phyloP scores from a whole-genome alignment of 331 rosid genomes.

The Acacia concinna region DNA sequence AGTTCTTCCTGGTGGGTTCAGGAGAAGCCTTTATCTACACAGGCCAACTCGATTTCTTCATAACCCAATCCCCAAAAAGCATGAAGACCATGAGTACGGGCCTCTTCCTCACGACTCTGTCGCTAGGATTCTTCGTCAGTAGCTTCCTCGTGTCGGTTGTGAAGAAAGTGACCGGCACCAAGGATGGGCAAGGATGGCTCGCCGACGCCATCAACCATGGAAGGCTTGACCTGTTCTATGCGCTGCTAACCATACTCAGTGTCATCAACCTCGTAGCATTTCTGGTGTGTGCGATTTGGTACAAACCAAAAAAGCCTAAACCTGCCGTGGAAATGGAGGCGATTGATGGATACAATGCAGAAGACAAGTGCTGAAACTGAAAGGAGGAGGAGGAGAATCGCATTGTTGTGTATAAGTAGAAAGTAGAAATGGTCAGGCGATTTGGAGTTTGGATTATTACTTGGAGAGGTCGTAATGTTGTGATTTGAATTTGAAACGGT shows the following conservation, averaged over 20 bases:
- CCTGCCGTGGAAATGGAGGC: conserved; percentile 42
- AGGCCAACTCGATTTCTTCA: conserved; percentile 95
- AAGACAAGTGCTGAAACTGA: conserved; percentile 47
- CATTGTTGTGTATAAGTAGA: not conserved
- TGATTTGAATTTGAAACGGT: not conserved
- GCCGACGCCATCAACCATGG: conserved; percentile 73
- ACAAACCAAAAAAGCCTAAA: conserved; percentile 52
- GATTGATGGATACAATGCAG: conserved; percentile 39
- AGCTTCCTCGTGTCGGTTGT: conserved; percentile 76
- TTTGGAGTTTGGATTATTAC: conserved; percentile 1
- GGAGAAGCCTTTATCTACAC: conserved; percentile 98
- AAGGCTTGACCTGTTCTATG: conserved; percentile 85
- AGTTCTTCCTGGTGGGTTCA: conserved; percentile 78
- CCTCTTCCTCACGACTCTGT: conserved; percentile 78
- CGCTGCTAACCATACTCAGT: conserved; percentile 58
- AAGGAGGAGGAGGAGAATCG: not conserved
- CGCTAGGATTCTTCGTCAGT: conserved; percentile 88
- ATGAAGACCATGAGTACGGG: conserved; percentile 99
- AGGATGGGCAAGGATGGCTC: conserved; percentile 74
- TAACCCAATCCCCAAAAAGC: conserved; percentile 88
- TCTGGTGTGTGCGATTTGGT: conserved; percentile 62
- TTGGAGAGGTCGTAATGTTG: not conserved
- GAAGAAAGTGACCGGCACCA: conserved; percentile 52
- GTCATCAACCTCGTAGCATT: conserved; percentile 62
- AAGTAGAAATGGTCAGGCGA: not conserved